Evolutionary conservation across 2,329 filamentous ascomycete species (phyloP).

Genomic region (Colletotrichum tofieldiae): DNA sequence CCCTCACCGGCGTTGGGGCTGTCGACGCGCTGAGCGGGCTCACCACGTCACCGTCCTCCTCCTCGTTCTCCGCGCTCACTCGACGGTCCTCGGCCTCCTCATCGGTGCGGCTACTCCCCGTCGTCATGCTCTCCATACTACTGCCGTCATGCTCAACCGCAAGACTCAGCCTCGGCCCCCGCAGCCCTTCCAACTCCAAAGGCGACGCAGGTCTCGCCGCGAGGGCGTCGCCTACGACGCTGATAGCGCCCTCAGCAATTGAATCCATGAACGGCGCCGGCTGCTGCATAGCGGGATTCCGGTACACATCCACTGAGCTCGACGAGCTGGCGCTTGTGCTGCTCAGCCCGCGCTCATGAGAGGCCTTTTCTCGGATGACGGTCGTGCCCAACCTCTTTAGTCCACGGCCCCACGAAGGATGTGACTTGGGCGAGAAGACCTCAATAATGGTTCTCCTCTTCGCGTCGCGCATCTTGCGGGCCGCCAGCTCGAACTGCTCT

Average conservation of each 20-base stretch:
- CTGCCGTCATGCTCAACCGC: slow-evolving; percentile 30
- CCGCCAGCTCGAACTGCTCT: slow-evolving; percentile 63
- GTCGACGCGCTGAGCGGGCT: slow-evolving; percentile 42
- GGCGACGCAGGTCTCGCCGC: neutral
- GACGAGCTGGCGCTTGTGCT: slow-evolving; percentile 28
- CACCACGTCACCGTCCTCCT: slow-evolving; percentile 43
- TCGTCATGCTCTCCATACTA: slow-evolving; percentile 50
- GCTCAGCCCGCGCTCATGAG: slow-evolving; percentile 5
- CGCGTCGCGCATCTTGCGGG: slow-evolving; percentile 46
- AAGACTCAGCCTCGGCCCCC: slow-evolving; percentile 13
- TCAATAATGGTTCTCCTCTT: slow-evolving; percentile 37
- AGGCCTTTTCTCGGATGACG: slow-evolving; percentile 3
- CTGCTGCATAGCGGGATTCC: neutral
- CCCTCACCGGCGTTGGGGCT: neutral
- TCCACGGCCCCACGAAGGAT: slow-evolving; percentile 32
- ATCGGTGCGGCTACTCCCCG: slow-evolving; percentile 47
- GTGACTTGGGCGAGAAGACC: slow-evolving; percentile 44
- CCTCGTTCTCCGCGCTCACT: slow-evolving; percentile 45
- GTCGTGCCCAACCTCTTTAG: slow-evolving; percentile 35
- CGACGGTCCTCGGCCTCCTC: slow-evolving; percentile 41
- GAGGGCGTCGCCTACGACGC: neutral
- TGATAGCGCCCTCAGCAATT: slow-evolving; percentile 7
- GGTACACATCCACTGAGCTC: slow-evolving; percentile 17
- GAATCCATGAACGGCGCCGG: slow-evolving; percentile 21
- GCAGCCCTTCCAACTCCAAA: slow-evolving; percentile 30